phyloP scores from a whole-genome alignment of 1,284 basidiomycete genomes.

The Moesziomyces sp. region DNA sequence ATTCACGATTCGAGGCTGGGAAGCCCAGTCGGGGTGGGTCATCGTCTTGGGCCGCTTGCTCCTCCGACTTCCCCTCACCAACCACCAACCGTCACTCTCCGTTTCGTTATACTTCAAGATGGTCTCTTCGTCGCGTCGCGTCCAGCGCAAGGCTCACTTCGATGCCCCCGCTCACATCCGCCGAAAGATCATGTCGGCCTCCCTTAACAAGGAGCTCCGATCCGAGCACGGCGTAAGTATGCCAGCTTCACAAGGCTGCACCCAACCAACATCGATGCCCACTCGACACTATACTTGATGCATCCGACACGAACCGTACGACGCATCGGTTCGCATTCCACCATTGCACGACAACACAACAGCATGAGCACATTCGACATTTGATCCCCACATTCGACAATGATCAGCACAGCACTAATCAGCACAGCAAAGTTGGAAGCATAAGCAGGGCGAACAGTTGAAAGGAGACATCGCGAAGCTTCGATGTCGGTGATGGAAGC shows the following conservation, averaged over 20 bases:
- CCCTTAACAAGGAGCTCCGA: constrained; percentile 94
- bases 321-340: neutral
- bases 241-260: neutral
- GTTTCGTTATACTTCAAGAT: constrained; percentile 53
- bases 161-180: constrained; percentile 72
- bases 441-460: no score
- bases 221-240: constrained; percentile 86
- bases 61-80: constrained; percentile 19
- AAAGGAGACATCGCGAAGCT: no score
- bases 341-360: neutral
- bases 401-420: no score
- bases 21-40: neutral
- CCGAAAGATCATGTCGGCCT: constrained; percentile 97
- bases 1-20: neutral
- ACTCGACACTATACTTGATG: neutral
- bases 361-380: neutral
- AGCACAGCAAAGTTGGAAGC: no score
- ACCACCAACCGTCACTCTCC: constrained; percentile 5
- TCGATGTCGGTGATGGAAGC: no score
- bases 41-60: constrained; percentile 7
- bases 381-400: no score
- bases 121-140: constrained; percentile 62
- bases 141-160: constrained; percentile 65
- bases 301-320: no score
- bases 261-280: constrained; percentile 7